phyloP scores from a whole-genome alignment of 257 asterid species.

The Hygrophila difformis region DNA sequence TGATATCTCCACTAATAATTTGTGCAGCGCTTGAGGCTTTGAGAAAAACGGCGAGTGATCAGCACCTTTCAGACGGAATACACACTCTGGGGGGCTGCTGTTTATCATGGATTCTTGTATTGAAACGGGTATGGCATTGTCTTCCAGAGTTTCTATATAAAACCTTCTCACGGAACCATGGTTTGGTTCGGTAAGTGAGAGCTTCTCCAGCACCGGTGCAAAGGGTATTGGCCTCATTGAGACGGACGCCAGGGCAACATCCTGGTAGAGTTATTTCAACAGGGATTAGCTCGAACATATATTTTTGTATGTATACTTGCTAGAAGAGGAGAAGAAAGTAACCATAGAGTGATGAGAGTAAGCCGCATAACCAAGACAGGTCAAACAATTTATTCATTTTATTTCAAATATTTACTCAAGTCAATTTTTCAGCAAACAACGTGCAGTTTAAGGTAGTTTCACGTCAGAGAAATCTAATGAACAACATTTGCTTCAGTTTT shows the following conservation, averaged over 20 bases:
- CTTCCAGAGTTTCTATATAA: constrained; percentile 69
- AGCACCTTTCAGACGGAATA: constrained; percentile 73
- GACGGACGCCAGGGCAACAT: constrained; percentile 90
- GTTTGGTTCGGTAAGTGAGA: constrained; percentile 62
- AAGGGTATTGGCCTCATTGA: constrained; percentile 95
- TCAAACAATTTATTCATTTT: no score
- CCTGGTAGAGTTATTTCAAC: constrained; percentile 39
- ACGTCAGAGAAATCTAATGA: no score
- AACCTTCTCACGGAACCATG: constrained; percentile 79
- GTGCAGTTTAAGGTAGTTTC: no score
- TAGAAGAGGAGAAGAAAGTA: no score
- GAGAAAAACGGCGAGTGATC: constrained; percentile 98
- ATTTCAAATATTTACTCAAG: no score
- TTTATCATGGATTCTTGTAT: constrained; percentile 69
- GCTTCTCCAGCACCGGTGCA: constrained; percentile 78
- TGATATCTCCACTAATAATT: constrained; percentile 65
- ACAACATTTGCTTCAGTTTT: no score
- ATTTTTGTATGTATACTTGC: no score
- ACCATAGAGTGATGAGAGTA: no score
- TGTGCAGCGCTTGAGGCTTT: constrained; percentile 94
- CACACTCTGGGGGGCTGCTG: constrained; percentile 60
- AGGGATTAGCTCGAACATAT: constrained; percentile 6
- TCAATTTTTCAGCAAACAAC: no score
- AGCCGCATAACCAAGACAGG: no score
- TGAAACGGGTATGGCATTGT: constrained; percentile 71